These are phyloP conservation scores for Oenanthe javanica DNA, from an alignment of 140 eudicot genomes.

Conservation along the genomic window DNA sequence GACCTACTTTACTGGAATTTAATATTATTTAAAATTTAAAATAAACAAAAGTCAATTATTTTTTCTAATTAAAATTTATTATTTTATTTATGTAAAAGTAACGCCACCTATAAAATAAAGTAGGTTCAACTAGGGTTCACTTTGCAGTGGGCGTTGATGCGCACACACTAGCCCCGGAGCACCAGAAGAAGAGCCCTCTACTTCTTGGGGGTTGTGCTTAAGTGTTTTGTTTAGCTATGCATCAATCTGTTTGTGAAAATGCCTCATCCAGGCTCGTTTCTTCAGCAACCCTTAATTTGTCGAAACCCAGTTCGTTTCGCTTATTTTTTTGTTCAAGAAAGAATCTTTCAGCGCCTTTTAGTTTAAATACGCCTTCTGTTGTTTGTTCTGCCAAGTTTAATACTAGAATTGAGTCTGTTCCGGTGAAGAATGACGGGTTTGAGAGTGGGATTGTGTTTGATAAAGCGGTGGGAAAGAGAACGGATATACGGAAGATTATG, in stretches of 20 bases:
- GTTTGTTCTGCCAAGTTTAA: constrained; percentile 8
- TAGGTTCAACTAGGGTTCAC: too few relatives aligned
- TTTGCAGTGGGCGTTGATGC: too few relatives aligned
- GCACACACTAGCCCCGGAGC: too few relatives aligned
- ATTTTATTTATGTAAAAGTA: too few relatives aligned
- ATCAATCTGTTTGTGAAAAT: constrained; percentile 27
- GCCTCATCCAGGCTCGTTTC: constrained; percentile 22
- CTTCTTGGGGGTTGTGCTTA: neutral
- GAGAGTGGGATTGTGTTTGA: constrained; percentile 12
- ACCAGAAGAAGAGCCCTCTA: too few relatives aligned
- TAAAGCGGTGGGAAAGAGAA: constrained; percentile 50
- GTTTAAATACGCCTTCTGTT: constrained; percentile 3
- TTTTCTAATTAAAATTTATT: too few relatives aligned
- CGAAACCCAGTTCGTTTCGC: constrained; percentile 14
- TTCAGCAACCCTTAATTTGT: constrained; percentile 1
- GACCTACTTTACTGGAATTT: neutral
- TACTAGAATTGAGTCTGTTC: constrained; percentile 4
- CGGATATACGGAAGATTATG: constrained; percentile 80
- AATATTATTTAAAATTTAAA: too few relatives aligned
- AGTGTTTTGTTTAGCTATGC: constrained; percentile 5
- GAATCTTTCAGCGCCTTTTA: neutral
- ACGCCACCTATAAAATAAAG: too few relatives aligned
- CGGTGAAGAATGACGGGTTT: neutral
- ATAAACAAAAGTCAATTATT: too few relatives aligned
- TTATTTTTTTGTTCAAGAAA: constrained; percentile 9